Evolutionary conservation across 495 filamentous ascomycete species (phyloP).

Genomic region (Aspergillus sclerotioniger): DNA sequence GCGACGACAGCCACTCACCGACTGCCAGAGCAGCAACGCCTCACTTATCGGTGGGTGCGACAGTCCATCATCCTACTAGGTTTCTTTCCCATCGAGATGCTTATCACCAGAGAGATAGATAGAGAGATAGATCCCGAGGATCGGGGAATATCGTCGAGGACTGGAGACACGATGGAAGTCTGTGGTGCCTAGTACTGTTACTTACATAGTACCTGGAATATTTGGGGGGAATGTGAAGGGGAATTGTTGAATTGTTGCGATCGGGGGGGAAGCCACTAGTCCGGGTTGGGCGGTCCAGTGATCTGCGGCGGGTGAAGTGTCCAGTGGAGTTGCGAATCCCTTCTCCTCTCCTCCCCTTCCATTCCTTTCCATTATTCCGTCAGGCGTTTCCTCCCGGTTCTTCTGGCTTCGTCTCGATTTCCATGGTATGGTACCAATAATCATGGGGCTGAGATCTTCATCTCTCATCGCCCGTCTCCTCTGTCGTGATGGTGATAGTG

Average conservation of each 20-base stretch:
- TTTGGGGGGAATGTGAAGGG: background rate
- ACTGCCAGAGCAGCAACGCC: slow-evolving; percentile 26
- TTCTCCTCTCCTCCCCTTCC: background rate
- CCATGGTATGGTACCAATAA: background rate
- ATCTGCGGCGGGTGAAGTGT: slow-evolving; percentile 22
- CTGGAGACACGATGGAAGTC: background rate
- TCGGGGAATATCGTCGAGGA: background rate
- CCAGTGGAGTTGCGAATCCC: slow-evolving; percentile 10
- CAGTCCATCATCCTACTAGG: background rate
- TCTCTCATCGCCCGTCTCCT: background rate
- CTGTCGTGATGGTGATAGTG: background rate
- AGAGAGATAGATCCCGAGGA: background rate
- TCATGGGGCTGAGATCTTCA: background rate
- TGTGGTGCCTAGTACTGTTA: background rate
- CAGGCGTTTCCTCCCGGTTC: background rate
- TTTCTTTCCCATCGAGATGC: background rate
- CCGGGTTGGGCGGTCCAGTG: slow-evolving; percentile 15
- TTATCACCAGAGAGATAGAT: too few species aligned
- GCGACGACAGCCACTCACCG: slow-evolving; percentile 19
- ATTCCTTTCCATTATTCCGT: slow-evolving; percentile 8
- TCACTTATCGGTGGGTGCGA: slow-evolving; percentile 24
- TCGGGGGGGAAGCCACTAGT: slow-evolving; percentile 8
- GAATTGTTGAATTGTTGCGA: background rate
- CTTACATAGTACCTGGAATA: background rate
- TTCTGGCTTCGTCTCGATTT: background rate